phyloP scores from a whole-genome alignment of 2,329 filamentous ascomycete species.

The Penicillium sp. region DNA sequence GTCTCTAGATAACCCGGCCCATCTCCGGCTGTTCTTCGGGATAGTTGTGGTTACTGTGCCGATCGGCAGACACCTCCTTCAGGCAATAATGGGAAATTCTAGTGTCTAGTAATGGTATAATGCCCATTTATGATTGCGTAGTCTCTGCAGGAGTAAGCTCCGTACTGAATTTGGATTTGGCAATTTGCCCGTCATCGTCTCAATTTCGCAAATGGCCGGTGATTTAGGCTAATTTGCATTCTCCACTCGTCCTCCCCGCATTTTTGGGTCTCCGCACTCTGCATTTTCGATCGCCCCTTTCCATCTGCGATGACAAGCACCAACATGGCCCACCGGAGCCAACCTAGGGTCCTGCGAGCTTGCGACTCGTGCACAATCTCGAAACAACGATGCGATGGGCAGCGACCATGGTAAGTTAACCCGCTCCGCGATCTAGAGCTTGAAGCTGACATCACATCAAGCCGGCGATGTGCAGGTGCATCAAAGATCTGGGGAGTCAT shows the following conservation, averaged over 20 bases:
- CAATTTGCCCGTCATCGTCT: neutral
- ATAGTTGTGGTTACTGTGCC: neutral
- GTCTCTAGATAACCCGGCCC: neutral
- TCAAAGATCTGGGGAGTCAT: neutral
- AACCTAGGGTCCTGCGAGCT: conserved; percentile 29
- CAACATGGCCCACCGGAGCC: conserved; percentile 8
- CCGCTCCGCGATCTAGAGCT: neutral
- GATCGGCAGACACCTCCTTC: neutral
- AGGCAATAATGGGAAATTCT: neutral
- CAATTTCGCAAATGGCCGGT: neutral
- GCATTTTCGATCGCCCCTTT: neutral
- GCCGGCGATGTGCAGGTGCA: conserved; percentile 26
- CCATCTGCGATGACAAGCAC: conserved; percentile 1
- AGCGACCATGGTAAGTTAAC: conserved; percentile 42
- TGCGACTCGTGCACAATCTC: conserved; percentile 45
- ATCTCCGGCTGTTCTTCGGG: neutral
- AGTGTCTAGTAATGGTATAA: neutral
- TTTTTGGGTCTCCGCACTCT: conserved; percentile 14
- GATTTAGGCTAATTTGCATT: neutral
- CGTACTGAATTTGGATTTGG: too few relatives aligned
- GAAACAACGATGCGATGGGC: conserved; percentile 48
- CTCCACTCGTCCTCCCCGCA: conserved; percentile 8
- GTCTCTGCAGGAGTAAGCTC: too few relatives aligned
- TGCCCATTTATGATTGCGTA: too few relatives aligned
- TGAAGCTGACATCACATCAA: conserved; percentile 9